A percentile compares a stretch with the other conserved stretches of the same genome.
Conservation (phyloP, 2,329 filamentous ascomycete species). For the Dothiorella sarmentorum region DNA sequence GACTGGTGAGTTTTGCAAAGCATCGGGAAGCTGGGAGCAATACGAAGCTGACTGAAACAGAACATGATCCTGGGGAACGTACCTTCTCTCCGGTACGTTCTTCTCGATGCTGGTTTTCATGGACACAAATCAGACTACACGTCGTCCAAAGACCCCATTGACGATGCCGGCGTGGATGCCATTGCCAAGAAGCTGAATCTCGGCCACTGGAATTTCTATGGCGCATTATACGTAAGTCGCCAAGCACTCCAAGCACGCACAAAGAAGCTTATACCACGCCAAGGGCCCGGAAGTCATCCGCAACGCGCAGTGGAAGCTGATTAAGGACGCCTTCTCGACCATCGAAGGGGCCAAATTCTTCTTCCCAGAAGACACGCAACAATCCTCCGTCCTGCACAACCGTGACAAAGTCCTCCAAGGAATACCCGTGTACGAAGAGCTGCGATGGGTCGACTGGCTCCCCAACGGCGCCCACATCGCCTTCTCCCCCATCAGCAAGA, state of each 20-base stretch:
- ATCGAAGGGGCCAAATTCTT: conserved; percentile 34
- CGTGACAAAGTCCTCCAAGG: conserved; percentile 24
- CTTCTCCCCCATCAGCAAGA: conserved; percentile 47
- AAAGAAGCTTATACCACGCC: background rate
- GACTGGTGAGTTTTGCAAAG: background rate
- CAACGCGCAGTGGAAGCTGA: conserved; percentile 30
- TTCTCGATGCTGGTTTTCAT: conserved; percentile 41
- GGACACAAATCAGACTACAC: conserved; percentile 35
- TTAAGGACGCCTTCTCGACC: conserved; percentile 35
- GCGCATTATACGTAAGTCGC: conserved; percentile 31
- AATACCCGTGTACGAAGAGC: conserved; percentile 34
- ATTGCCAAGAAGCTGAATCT: conserved; percentile 41
- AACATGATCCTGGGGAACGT: conserved; percentile 45
- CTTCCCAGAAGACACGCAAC: conserved; percentile 34
- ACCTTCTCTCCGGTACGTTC: conserved; percentile 40
- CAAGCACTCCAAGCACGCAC: background rate
- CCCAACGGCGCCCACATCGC: conserved; percentile 45
- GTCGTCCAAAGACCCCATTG: conserved; percentile 32
- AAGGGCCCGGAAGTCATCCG: conserved; percentile 24
- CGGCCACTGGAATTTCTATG: conserved; percentile 50
- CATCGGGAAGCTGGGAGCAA: background rate
- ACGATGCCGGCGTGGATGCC: conserved; percentile 39
- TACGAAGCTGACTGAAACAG: background rate
- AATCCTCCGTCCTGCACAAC: conserved; percentile 31
- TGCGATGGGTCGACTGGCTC: conserved; percentile 39